A percentile compares a stretch with the other conserved stretches of the same genome.
phyloP scores from a whole-genome alignment of 306 rosid species.

The Malus fusca region DNA sequence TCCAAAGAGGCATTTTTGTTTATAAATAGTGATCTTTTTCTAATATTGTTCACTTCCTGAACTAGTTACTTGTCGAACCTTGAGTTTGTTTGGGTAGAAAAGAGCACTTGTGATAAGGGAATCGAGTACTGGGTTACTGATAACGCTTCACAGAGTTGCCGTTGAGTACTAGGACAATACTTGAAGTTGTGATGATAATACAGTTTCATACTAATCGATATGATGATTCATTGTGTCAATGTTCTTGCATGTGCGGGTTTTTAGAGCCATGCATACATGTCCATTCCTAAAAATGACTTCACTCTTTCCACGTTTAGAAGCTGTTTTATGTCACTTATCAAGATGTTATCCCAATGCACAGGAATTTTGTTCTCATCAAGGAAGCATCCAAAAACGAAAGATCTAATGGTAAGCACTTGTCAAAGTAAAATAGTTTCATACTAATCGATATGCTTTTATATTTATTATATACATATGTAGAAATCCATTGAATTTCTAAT shows the following conservation, averaged over 20 bases:
- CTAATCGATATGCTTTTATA: not conserved
- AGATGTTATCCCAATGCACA: constrained; percentile 28
- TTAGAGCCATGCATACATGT: not conserved
- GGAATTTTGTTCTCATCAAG: constrained; percentile 72
- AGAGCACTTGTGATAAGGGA: not conserved
- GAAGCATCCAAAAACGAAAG: constrained; percentile 76
- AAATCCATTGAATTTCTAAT: constrained; percentile 13
- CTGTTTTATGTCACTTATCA: not conserved
- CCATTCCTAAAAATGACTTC: not conserved
- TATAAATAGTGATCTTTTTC: not conserved
- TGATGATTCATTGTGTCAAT: not conserved
- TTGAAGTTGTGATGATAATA: not conserved
- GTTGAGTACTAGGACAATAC: not conserved
- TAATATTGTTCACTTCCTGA: not conserved
- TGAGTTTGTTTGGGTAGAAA: not conserved
- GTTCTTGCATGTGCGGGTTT: not conserved
- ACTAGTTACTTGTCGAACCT: not conserved
- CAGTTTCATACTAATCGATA: not conserved
- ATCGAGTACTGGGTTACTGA: not conserved
- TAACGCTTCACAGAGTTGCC: not conserved
- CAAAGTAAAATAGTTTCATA: constrained; percentile 8
- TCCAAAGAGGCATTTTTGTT: not conserved
- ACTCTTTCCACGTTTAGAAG: not conserved
- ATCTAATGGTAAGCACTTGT: constrained; percentile 55
- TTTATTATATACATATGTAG: not conserved